phyloP scores from a whole-genome alignment of 1,284 basidiomycete species.

The Ustilago curta region DNA sequence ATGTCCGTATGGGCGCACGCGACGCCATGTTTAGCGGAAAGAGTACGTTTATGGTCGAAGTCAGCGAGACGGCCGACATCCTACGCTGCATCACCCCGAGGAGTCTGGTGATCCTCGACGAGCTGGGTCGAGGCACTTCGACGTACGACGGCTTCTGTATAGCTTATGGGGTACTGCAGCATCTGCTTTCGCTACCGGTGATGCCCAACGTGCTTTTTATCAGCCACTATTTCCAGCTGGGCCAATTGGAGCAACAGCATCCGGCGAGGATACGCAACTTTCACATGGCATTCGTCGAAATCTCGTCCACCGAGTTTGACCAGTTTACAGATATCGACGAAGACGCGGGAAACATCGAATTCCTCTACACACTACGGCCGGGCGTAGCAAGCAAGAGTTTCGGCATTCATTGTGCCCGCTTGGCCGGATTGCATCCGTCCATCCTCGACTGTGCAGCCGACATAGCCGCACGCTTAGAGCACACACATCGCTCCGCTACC shows the following conservation, averaged over 20 bases:
- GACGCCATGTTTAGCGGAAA: conserved; percentile 86
- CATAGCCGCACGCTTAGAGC: conserved; percentile 14
- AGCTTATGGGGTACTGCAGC: conserved; percentile 52
- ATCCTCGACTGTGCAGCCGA: conserved; percentile 21
- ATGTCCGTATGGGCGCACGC: conserved; percentile 85
- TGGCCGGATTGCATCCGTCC: conserved; percentile 50
- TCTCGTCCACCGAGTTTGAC: neutral
- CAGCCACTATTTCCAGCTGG: conserved; percentile 62
- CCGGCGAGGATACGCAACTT: conserved; percentile 33
- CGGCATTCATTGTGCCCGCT: conserved; percentile 64
- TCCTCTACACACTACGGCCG: conserved; percentile 59
- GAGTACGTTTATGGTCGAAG: conserved; percentile 95
- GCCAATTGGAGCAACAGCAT: conserved; percentile 20
- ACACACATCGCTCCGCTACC: too few relatives aligned
- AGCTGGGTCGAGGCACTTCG: conserved; percentile 55
- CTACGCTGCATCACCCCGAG: conserved; percentile 70
- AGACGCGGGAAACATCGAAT: conserved; percentile 47
- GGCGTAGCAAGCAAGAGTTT: conserved; percentile 60
- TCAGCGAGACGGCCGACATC: conserved; percentile 92
- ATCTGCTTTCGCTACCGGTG: conserved; percentile 22
- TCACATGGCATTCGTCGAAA: conserved; percentile 61
- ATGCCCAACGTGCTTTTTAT: conserved; percentile 58
- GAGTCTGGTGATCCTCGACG: conserved; percentile 69
- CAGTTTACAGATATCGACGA: neutral
- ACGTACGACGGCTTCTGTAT: conserved; percentile 61